phyloP scores from a whole-genome alignment of 306 rosid species.

The Quercus parvula region DNA sequence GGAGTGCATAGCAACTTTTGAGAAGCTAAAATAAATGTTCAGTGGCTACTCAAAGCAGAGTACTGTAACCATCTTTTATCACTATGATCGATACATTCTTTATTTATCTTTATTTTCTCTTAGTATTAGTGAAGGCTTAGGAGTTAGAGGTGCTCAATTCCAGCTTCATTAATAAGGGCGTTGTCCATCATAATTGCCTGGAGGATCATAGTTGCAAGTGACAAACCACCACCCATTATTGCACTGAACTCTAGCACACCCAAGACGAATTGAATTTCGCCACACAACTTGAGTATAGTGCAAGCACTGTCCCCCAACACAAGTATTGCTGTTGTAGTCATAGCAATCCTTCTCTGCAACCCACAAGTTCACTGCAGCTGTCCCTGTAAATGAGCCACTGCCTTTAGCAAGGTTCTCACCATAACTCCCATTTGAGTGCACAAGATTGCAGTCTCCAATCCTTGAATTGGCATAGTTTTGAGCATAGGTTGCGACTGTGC shows the following conservation, averaged over 20 bases:
- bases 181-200: background rate
- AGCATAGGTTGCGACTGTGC: conserved; percentile 20
- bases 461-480: conserved; percentile 5
- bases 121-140: too few relatives aligned
- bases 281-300: conserved; percentile 48
- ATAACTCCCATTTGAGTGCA: conserved; percentile 30
- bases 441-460: conserved; percentile 19
- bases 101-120: too few relatives aligned
- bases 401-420: conserved; percentile 32
- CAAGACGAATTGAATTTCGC: background rate
- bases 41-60: too few relatives aligned
- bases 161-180: conserved; percentile 3
- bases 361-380: conserved; percentile 28
- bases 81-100: too few relatives aligned
- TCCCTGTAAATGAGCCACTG: too few relatives aligned
- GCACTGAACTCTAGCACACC: conserved; percentile 34
- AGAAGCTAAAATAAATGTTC: too few relatives aligned
- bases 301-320: conserved; percentile 14
- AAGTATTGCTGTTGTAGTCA: background rate
- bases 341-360: conserved; percentile 25
- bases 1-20: too few relatives aligned
- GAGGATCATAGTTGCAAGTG: conserved; percentile 30
- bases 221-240: conserved; percentile 15
- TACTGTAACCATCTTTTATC: too few relatives aligned
- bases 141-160: too few relatives aligned